Evolutionary conservation across 352 stramenopile species (phyloP).

Genomic region (Detonula confervacea): DNA sequence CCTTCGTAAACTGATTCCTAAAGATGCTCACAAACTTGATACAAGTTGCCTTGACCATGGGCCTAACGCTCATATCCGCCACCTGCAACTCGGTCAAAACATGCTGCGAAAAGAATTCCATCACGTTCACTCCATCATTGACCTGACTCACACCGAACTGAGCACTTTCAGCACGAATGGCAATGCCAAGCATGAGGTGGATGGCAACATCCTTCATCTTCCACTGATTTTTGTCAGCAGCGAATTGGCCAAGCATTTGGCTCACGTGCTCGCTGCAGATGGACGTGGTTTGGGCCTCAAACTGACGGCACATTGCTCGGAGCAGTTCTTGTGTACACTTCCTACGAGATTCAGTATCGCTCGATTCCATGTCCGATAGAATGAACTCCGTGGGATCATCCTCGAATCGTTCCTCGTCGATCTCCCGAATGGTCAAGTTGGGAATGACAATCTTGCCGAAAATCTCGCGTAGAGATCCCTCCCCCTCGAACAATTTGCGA

Average conservation of each 20-base stretch:
- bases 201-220: conserved; percentile 95
- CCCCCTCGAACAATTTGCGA: conserved; percentile 78
- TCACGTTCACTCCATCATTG: conserved; percentile 93
- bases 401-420: conserved; percentile 97
- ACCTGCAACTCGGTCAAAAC: conserved; percentile 93
- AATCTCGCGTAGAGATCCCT: conserved; percentile 88
- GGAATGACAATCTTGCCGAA: conserved; percentile 96
- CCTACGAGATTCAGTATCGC: conserved; percentile 94
- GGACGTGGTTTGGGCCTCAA: conserved; percentile 92
- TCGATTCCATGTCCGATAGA: conserved; percentile 96
- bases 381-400: conserved; percentile 99
- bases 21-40: conserved; percentile 99
- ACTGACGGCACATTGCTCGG: conserved; percentile 93
- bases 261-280: conserved; percentile 93
- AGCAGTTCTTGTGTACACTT: conserved; percentile 95
- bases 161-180: conserved; percentile 92
- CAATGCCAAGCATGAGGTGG: conserved; percentile 90
- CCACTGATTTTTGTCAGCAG: conserved; percentile 90
- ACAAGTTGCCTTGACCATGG: conserved; percentile 95
- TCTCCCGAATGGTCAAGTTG: conserved; percentile 95
- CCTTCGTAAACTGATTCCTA: conserved; percentile 93
- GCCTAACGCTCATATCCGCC: conserved; percentile 87
- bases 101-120: conserved; percentile 95
- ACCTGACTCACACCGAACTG: conserved; percentile 91
- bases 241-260: conserved; percentile 92